Conservation (phyloP, 73 alveolate genomes). For the Uronychia setigera region DNA sequence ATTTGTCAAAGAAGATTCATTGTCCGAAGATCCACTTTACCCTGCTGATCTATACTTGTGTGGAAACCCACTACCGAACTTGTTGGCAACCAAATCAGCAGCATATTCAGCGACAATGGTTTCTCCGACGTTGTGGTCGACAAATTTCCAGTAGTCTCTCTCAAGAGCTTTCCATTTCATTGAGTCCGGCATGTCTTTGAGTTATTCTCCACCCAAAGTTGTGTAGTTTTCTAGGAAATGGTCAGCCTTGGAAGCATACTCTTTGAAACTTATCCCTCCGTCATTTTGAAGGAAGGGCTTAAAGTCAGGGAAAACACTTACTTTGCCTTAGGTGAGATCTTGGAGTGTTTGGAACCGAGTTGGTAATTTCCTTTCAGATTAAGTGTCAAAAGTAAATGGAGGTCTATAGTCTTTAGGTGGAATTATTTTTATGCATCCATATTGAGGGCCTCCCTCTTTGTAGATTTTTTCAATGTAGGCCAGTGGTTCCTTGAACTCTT, state of each 20-base stretch:
- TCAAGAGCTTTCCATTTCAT: conserved; percentile 20
- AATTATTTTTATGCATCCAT: conserved; percentile 30
- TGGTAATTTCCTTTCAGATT: not conserved
- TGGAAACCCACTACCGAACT: conserved; percentile 74
- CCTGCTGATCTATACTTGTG: not conserved
- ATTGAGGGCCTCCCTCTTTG: conserved; percentile 16
- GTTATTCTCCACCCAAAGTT: not conserved
- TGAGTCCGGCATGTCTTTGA: not conserved
- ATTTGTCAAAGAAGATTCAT: too few relatives aligned
- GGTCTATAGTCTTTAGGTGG: conserved; percentile 18
- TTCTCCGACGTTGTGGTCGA: conserved; percentile 58
- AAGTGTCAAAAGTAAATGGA: conserved; percentile 1
- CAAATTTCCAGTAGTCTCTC: conserved; percentile 67
- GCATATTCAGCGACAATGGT: conserved; percentile 73
- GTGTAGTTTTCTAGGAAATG: not conserved
- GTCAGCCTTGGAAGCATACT: not conserved
- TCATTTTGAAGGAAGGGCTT: not conserved
- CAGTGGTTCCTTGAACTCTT: conserved; percentile 17
- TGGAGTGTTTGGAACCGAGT: conserved; percentile 10
- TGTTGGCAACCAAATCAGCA: conserved; percentile 70
- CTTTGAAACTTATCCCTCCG: conserved; percentile 20
- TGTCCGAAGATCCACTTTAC: not conserved
- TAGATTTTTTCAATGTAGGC: conserved; percentile 14
- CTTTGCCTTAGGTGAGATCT: conserved; percentile 18
- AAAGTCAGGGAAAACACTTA: not conserved